These are phyloP conservation scores for Epithemia pelagica DNA, from an alignment of 108 stramenopile genomes.

Conservation along the genomic window DNA sequence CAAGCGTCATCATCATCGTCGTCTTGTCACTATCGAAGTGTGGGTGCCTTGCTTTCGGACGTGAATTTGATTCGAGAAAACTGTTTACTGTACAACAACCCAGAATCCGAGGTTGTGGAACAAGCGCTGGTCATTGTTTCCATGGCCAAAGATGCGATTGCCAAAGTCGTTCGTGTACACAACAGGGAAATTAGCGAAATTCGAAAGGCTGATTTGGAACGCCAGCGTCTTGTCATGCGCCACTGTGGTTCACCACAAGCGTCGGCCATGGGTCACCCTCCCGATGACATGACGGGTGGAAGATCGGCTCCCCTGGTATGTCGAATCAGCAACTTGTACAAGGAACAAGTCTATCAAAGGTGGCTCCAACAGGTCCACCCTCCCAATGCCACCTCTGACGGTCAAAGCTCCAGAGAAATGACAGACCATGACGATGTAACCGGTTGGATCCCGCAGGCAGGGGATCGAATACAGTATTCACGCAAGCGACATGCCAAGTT, in stretches of 20 bases:
- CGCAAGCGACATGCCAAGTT: slow-evolving; percentile 28
- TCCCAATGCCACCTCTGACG: neutral
- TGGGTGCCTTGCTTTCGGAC: slow-evolving; percentile 37
- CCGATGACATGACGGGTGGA: neutral
- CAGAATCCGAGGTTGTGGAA: slow-evolving; percentile 29
- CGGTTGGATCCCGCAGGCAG: slow-evolving; percentile 45
- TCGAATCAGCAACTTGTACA: slow-evolving; percentile 14
- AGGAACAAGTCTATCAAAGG: slow-evolving; percentile 10
- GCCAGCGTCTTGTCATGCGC: neutral
- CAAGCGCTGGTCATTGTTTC: slow-evolving; percentile 12
- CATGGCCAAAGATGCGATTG: neutral
- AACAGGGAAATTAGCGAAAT: neutral
- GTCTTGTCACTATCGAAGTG: slow-evolving; percentile 33
- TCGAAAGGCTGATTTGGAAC: slow-evolving; percentile 15
- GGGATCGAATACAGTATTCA: slow-evolving; percentile 43
- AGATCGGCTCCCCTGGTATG: neutral
- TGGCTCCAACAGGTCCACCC: slow-evolving; percentile 18
- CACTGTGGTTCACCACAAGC: neutral
- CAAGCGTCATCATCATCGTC: neutral
- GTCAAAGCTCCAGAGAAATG: neutral
- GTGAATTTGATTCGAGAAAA: slow-evolving; percentile 34
- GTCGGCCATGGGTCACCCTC: neutral
- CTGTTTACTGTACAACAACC: slow-evolving; percentile 52
- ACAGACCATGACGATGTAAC: neutral
- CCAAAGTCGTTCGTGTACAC: neutral